Base-by-base conservation (phyloP, 1,139 yeast genomes). In the Hanseniaspora sp. region DNA sequence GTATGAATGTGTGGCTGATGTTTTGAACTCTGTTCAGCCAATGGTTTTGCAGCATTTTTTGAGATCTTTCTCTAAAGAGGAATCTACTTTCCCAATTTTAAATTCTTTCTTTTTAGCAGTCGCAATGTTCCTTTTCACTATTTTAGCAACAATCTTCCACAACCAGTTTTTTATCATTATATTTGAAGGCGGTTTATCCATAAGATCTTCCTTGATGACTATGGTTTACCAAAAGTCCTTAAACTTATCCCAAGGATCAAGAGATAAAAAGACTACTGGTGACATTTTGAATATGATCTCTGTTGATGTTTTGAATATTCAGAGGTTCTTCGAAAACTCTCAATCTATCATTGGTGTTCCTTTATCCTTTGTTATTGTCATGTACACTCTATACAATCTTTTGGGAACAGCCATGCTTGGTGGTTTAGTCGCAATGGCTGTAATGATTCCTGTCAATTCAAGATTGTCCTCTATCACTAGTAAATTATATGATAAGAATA, bases 391-490 rank as follows among this genome's bases (percentile, higher is more conserved):
- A 34, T 78, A 81, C 67, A 67, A 73, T 23, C 67, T 84, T 23
- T 63, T 84, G 7, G 92, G 92, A 0, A 71, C 74, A 18, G 75
- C 86, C 1, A 78, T 83, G 5, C 70, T 80, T 59, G 78, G 81
- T 0, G 86, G 86, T n/a, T 65, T 82, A 3, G 64, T 70, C 0
- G 72, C 79, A 1, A 74, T 82, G 73, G 60, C 71, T 0, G 63
- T 82, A 5, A 73, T 80, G 69, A 71, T 82, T 56, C 92, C 92
- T 0, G 56, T 81, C 38, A 82, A 82, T 59, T 69, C 79, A 3
- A 60, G 70, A 11, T 59, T 81, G 9, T 75, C 84, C 1, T 73
- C 71, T 58, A 70, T 69, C 47, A 67, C 78, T 56, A 76, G 80
- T 61, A 61, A 62, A 7, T 65, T 77, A 58, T 76, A 78, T 58